These are phyloP conservation scores for Tulasnella sp. DNA, from an alignment of 768 basidiomycete species.

Conservation along the genomic window DNA sequence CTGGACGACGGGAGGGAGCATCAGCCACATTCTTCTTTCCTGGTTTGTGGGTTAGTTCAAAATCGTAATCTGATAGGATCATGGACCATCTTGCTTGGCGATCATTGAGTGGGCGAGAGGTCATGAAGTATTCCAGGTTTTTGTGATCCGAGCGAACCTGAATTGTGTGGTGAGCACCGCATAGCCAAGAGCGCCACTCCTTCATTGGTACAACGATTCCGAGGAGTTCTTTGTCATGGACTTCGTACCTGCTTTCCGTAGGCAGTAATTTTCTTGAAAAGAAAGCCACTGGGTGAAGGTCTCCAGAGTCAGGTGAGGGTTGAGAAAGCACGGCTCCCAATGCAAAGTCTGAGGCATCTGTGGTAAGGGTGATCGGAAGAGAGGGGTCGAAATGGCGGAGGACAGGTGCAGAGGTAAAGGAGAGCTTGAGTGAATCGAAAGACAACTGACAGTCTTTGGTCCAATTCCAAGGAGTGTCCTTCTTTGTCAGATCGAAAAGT, in stretches of 20 bases:
- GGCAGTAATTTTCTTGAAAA: conserved; percentile 11
- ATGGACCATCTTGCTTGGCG: conserved; percentile 23
- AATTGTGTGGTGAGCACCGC: neutral
- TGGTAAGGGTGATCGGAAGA: conserved; percentile 13
- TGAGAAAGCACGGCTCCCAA: neutral
- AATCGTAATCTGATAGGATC: conserved; percentile 10
- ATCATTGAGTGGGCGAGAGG: conserved; percentile 15
- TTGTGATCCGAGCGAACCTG: conserved; percentile 16
- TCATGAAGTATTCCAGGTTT: conserved; percentile 17
- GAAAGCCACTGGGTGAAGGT: conserved; percentile 15
- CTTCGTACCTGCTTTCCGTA: conserved; percentile 19
- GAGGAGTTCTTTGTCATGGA: conserved; percentile 25
- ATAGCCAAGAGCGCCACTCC: conserved; percentile 4
- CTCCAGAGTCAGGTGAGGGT: neutral
- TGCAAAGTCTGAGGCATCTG: neutral
- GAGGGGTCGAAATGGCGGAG: conserved; percentile 19
- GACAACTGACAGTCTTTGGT: neutral
- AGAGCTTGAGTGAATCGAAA: conserved; percentile 8
- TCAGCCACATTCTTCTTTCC: conserved; percentile 12
- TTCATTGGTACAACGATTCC: too few relatives aligned
- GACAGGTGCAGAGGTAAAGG: conserved; percentile 13
- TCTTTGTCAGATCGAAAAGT: conserved; percentile 11
- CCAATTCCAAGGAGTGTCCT: conserved; percentile 5
- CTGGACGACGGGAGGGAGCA: conserved; percentile 1
- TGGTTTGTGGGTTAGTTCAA: conserved; percentile 11